A percentile compares a stretch with the other conserved stretches of the same genome.
phyloP scores from a whole-genome alignment of 1,284 basidiomycete genomes.

The Hypsizygus ulmarius region DNA sequence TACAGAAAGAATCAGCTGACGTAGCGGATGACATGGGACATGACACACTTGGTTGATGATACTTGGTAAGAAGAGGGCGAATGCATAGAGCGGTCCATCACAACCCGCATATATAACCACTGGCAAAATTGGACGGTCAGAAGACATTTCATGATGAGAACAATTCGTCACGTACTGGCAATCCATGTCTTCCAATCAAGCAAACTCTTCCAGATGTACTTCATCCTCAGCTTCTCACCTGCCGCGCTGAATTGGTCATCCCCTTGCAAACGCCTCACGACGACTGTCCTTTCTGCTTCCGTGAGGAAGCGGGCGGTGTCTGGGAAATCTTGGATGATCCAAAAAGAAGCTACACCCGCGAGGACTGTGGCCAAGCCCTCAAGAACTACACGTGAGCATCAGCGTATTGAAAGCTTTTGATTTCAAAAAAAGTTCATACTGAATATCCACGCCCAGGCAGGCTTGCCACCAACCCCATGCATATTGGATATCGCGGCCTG shows the following conservation, averaged over 20 bases:
- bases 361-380: conserved; percentile 59
- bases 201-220: conserved; percentile 60
- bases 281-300: conserved; percentile 64
- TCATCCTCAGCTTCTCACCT: conserved; percentile 61
- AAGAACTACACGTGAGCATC: conserved; percentile 25
- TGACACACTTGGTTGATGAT: conserved; percentile 60
- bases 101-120: conserved; percentile 56
- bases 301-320: conserved; percentile 75
- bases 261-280: conserved; percentile 64
- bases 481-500: conserved; percentile 68
- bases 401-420: neutral
- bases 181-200: conserved; percentile 76
- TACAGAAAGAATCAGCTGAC: conserved; percentile 18
- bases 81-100: conserved; percentile 70
- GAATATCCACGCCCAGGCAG: conserved; percentile 73
- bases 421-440: conserved; percentile 26
- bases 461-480: conserved; percentile 64
- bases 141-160: neutral
- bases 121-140: conserved; percentile 21
- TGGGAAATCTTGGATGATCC: conserved; percentile 80
- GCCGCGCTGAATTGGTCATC: conserved; percentile 74
- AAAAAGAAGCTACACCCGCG: conserved; percentile 66
- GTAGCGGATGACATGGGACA: neutral
- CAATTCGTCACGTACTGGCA: conserved; percentile 42
- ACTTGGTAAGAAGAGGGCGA: conserved; percentile 69